Evolutionary conservation across 495 filamentous ascomycete genomes (phyloP).

Genomic region (Immersiella caudata): DNA sequence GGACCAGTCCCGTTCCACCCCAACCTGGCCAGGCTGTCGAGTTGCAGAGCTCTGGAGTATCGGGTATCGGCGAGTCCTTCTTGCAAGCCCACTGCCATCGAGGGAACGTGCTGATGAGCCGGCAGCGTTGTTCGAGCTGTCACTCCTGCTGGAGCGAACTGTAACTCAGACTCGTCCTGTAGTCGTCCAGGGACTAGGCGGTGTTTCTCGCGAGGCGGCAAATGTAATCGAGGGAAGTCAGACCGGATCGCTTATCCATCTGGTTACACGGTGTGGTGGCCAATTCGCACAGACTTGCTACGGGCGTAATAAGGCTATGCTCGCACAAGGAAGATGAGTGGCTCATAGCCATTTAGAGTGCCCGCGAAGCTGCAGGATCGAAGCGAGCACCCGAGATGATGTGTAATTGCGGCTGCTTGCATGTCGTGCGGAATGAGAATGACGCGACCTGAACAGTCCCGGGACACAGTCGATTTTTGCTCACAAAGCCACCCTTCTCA

Average conservation of each 20-base stretch:
- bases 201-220: not conserved
- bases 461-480: not conserved
- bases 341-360: constrained; percentile 20
- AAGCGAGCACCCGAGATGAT: constrained; percentile 32
- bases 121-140: not conserved
- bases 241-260: not conserved
- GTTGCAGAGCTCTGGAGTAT: too few species aligned
- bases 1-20: too few species aligned
- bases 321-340: constrained; percentile 13
- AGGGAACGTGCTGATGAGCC: too few species aligned
- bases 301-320: constrained; percentile 37
- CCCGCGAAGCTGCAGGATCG: constrained; percentile 43
- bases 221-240: not conserved
- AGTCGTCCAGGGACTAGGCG: not conserved
- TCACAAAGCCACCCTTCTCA: not conserved
- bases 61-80: too few species aligned
- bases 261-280: constrained; percentile 24
- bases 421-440: constrained; percentile 8
- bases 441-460: not conserved
- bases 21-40: too few species aligned
- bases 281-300: constrained; percentile 23
- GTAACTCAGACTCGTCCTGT: not conserved
- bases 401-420: constrained; percentile 35
- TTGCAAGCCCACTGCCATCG: too few species aligned
- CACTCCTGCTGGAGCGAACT: not conserved